A percentile compares a stretch with the other conserved stretches of the same genome.
Evolutionary conservation across 2,329 filamentous ascomycete species (phyloP).

Genomic region (Huntiella decipiens): DNA sequence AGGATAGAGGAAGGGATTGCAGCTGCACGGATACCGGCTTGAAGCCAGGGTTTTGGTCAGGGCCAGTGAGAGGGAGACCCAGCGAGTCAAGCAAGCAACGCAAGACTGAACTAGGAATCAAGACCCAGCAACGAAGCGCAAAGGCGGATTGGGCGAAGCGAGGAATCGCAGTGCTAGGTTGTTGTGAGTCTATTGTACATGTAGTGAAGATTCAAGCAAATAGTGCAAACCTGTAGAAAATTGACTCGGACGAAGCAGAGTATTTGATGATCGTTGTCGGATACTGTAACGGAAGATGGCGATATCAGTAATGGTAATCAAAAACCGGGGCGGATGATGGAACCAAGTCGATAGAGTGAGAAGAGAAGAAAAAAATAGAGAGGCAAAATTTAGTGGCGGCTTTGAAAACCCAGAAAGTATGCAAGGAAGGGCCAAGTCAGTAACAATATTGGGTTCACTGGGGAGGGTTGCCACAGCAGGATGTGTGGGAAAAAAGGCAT

Average conservation of each 20-base stretch:
- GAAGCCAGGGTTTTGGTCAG: slow-evolving; percentile 6
- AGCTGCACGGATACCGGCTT: slow-evolving; percentile 9
- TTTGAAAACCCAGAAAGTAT: neutral
- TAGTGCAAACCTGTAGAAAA: neutral
- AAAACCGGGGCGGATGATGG: neutral
- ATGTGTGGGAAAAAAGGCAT: neutral
- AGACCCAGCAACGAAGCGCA: neutral
- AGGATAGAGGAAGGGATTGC: slow-evolving; percentile 4
- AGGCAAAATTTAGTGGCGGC: neutral
- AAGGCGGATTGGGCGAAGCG: neutral
- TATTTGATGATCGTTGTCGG: neutral
- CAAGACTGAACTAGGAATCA: neutral
- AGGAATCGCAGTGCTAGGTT: no score
- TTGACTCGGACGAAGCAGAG: neutral
- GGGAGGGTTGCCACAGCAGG: no score
- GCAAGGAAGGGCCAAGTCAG: neutral
- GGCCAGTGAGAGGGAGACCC: neutral
- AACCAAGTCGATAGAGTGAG: neutral
- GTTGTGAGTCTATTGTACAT: no score
- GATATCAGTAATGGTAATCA: neutral
- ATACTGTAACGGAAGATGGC: neutral
- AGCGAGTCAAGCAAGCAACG: neutral
- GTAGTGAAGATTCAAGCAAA: neutral
- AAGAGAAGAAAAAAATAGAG: neutral
- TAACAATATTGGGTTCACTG: neutral